phyloP scores from a whole-genome alignment of 441 rosid genomes.

The Viola pubescens region DNA sequence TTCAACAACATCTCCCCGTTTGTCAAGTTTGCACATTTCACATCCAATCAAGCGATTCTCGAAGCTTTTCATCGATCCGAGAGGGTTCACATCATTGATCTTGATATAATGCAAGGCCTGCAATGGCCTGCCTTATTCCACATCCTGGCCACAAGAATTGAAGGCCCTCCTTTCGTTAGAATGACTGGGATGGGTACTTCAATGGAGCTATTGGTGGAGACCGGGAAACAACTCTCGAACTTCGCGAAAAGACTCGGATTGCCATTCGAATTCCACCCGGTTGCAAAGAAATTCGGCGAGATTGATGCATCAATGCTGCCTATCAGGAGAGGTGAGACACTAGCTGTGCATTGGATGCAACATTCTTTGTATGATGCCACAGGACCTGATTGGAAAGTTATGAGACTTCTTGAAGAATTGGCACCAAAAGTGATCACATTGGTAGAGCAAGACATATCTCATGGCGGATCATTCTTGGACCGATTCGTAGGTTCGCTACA shows the following conservation, averaged over 20 bases:
- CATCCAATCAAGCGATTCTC: slow-evolving; percentile 62
- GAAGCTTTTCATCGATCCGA: slow-evolving; percentile 51
- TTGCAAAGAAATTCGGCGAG: slow-evolving; percentile 51
- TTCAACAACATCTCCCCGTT: slow-evolving; percentile 58
- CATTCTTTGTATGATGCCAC: slow-evolving; percentile 54
- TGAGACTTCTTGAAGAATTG: slow-evolving; percentile 39
- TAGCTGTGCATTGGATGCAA: slow-evolving; percentile 64
- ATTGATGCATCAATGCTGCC: slow-evolving; percentile 29
- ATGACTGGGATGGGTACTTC: slow-evolving; percentile 58
- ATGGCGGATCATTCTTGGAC: slow-evolving; percentile 49
- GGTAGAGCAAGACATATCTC: slow-evolving; percentile 51
- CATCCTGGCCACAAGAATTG: slow-evolving; percentile 50
- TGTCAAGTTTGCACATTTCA: slow-evolving; percentile 63
- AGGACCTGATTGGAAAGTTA: slow-evolving; percentile 49
- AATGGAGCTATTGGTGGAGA: slow-evolving; percentile 41
- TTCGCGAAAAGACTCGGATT: slow-evolving; percentile 57
- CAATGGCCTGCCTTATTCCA: slow-evolving; percentile 75
- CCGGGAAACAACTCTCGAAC: slow-evolving; percentile 52
- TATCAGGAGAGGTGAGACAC: slow-evolving; percentile 33
- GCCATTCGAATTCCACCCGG: slow-evolving; percentile 56
- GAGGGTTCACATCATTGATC: slow-evolving; percentile 53
- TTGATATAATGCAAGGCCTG: slow-evolving; percentile 65
- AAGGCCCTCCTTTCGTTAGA: slow-evolving; percentile 50
- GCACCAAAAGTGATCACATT: slow-evolving; percentile 43
- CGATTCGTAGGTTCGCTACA: slow-evolving; percentile 59